Evolutionary conservation across 257 asterid species (phyloP).

Genomic region (Nicotiana undulata): DNA sequence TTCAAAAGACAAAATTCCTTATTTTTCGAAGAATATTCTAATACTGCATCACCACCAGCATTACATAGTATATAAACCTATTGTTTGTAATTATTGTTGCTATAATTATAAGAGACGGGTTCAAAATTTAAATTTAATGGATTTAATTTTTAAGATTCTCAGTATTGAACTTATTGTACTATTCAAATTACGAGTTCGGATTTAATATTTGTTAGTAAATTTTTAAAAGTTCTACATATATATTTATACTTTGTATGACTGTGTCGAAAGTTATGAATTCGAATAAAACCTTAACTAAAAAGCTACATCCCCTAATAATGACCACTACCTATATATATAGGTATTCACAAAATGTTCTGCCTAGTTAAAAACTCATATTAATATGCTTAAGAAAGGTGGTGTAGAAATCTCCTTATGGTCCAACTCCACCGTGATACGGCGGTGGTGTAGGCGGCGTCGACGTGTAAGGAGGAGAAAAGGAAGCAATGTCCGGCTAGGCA

Average conservation of each 20-base stretch:
- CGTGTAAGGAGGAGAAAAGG: slow-evolving; percentile 38
- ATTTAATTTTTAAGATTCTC: no score
- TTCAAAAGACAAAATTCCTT: slow-evolving; percentile 11
- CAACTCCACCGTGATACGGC: slow-evolving; percentile 37
- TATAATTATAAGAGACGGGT: neutral
- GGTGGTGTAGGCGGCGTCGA: slow-evolving; percentile 34
- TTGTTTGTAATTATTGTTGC: slow-evolving; percentile 25
- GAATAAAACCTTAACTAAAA: no score
- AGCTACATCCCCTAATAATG: no score
- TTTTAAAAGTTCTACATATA: no score
- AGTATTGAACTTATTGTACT: no score
- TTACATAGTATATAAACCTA: slow-evolving; percentile 13
- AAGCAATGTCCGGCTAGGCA: slow-evolving; percentile 44
- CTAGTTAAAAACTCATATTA: neutral
- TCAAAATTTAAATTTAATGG: no score
- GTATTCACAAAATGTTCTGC: neutral
- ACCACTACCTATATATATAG: neutral
- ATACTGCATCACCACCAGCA: slow-evolving; percentile 8
- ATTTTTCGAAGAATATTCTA: slow-evolving; percentile 12
- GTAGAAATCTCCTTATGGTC: slow-evolving; percentile 29
- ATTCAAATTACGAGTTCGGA: no score
- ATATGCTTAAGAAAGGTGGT: slow-evolving; percentile 32
- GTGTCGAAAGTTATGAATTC: no score
- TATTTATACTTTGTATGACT: no score
- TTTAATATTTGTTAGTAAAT: no score